These are phyloP conservation scores for Heritiera fomes DNA, from an alignment of 345 rosid species.

Conservation along the genomic window DNA sequence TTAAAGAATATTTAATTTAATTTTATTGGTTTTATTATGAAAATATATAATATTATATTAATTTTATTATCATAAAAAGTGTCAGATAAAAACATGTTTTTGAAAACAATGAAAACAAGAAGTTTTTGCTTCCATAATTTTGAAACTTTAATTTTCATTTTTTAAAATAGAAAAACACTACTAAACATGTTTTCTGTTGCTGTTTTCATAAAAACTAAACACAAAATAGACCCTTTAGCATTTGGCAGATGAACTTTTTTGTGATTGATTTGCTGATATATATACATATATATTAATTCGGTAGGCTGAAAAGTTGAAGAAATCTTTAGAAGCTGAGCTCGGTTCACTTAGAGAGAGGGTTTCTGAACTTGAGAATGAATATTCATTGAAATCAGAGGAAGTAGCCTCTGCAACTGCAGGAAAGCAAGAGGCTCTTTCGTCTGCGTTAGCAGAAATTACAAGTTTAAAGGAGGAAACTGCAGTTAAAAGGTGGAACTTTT, in stretches of 20 bases:
- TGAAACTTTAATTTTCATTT: too few species aligned
- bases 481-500: constrained; percentile 53
- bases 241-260: not conserved
- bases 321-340: constrained; percentile 70
- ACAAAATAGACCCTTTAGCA: not conserved
- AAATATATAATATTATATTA: too few species aligned
- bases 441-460: constrained; percentile 63
- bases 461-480: constrained; percentile 67
- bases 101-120: too few species aligned
- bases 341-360: constrained; percentile 66
- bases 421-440: constrained; percentile 71
- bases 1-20: too few species aligned
- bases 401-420: constrained; percentile 62
- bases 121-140: too few species aligned
- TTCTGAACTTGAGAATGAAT: constrained; percentile 70
- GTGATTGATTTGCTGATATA: not conserved
- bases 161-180: too few species aligned
- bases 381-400: constrained; percentile 64
- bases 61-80: too few species aligned
- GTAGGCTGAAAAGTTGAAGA: constrained; percentile 72
- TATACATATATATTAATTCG: constrained; percentile 12
- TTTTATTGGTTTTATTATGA: too few species aligned
- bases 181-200: too few species aligned
- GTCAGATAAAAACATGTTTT: too few species aligned
- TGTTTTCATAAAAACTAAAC: too few species aligned